Evolutionary conservation across 1,284 basidiomycete genomes (phyloP).

Genomic region (Limonomyces culmigenus): DNA sequence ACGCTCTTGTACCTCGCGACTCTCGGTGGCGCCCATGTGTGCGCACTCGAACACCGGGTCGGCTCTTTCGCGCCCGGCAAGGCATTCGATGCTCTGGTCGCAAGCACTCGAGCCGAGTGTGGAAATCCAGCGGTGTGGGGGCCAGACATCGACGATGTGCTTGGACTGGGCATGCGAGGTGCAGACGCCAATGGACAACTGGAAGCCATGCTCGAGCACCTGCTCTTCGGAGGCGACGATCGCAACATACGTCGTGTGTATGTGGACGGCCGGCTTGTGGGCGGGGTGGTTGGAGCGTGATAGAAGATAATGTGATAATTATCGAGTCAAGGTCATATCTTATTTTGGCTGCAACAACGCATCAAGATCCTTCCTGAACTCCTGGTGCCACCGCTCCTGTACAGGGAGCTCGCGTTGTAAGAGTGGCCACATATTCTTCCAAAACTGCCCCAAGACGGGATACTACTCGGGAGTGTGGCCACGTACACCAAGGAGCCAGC

Average conservation of each 20-base stretch:
- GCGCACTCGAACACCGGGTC: conserved; percentile 50
- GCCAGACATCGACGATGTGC: conserved; percentile 17
- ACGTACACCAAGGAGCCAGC: too few species aligned
- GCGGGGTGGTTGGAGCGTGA: too few species aligned
- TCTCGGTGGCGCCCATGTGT: conserved; percentile 79
- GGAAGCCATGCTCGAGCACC: conserved; percentile 44
- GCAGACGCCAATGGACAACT: conserved; percentile 15
- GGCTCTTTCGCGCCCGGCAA: conserved; percentile 74
- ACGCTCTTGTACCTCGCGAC: conserved; percentile 86
- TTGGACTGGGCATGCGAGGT: conserved; percentile 10
- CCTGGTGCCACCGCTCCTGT: too few species aligned
- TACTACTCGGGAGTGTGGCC: too few species aligned
- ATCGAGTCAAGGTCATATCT: too few species aligned
- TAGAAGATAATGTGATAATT: too few species aligned
- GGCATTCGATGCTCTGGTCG: conserved; percentile 80
- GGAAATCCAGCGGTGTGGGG: conserved; percentile 52
- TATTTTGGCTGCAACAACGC: too few species aligned
- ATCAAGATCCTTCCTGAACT: too few species aligned
- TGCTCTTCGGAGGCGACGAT: conserved; percentile 78
- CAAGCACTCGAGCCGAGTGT: conserved; percentile 30
- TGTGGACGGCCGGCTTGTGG: conserved; percentile 68
- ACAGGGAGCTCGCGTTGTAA: too few species aligned
- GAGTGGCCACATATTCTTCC: too few species aligned
- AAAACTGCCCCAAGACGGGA: too few species aligned
- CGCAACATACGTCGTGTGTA: conserved; percentile 77